Conservation (phyloP, 257 asterid genomes). For the Thymus mandschuricus region DNA sequence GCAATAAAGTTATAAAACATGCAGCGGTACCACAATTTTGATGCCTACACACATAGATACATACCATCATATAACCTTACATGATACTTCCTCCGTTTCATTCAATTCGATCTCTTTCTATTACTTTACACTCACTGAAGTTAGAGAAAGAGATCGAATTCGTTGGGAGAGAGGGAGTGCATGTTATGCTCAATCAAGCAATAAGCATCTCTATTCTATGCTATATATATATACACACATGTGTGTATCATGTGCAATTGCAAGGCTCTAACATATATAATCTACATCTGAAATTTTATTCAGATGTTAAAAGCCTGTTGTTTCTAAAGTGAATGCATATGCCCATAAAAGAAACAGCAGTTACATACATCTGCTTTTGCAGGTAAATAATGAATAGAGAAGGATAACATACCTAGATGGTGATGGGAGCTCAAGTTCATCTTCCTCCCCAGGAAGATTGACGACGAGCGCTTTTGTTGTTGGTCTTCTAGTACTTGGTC, state of each 20-base stretch:
- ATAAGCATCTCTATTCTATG: neutral
- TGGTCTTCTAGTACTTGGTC: neutral
- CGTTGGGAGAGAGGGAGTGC: neutral
- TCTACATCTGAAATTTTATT: neutral
- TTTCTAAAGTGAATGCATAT: neutral
- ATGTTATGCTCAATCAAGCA: neutral
- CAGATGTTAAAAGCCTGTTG: neutral
- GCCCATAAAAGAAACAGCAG: too few species aligned
- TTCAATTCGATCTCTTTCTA: too few species aligned
- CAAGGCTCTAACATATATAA: neutral
- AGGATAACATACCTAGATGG: slow-evolving; percentile 7
- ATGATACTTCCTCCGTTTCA: neutral
- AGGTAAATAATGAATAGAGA: neutral
- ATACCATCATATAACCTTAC: neutral
- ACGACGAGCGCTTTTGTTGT: neutral
- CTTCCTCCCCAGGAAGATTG: neutral
- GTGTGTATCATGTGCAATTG: neutral
- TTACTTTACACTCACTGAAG: too few species aligned
- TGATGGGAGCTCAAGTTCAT: slow-evolving; percentile 18
- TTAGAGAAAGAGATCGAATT: too few species aligned
- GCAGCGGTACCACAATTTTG: neutral
- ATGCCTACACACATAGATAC: neutral
- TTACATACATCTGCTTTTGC: neutral
- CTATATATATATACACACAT: neutral
- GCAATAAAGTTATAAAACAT: too few species aligned